Evolutionary conservation across 169 alveolate genomes (phyloP).

Genomic region (Theileria annulata): DNA sequence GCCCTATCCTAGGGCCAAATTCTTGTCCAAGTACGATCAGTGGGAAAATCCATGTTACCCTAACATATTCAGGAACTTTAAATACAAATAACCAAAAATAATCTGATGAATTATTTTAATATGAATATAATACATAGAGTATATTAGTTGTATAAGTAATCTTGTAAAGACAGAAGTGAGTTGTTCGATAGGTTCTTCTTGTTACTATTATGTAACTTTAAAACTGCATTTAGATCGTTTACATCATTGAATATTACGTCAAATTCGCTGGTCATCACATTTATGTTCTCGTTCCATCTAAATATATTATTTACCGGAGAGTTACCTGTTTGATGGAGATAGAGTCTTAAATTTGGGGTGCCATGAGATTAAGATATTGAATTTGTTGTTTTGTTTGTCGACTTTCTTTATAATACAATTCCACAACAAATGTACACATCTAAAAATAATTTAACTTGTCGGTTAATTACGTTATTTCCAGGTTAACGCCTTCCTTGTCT

Average conservation of each 20-base stretch:
- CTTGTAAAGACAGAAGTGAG: conserved; percentile 19
- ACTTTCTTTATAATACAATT: conserved; percentile 24
- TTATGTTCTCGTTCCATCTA: conserved; percentile 15
- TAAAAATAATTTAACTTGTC: not conserved
- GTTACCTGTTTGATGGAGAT: conserved; percentile 1
- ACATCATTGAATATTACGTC: conserved; percentile 31
- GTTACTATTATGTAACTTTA: conserved; percentile 8
- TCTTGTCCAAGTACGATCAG: conserved; percentile 68
- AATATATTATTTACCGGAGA: not conserved
- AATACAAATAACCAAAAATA: conserved; percentile 30
- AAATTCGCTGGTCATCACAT: conserved; percentile 30
- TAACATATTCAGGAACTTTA: conserved; percentile 52
- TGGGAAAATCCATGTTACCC: conserved; percentile 82
- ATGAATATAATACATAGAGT: not conserved
- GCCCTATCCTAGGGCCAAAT: conserved; percentile 81
- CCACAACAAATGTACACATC: conserved; percentile 65
- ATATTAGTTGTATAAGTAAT: conserved; percentile 20
- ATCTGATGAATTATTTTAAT: not conserved
- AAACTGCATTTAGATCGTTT: conserved; percentile 19
- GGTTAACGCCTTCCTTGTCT: not conserved
- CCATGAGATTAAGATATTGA: conserved; percentile 37
- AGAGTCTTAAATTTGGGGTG: conserved; percentile 42
- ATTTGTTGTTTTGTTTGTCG: conserved; percentile 9
- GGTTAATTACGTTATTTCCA: conserved; percentile 12
- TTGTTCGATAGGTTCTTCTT: conserved; percentile 11